Evolutionary conservation across 2,329 filamentous ascomycete genomes (phyloP).

Genomic region (Albophoma yamanashiensis): DNA sequence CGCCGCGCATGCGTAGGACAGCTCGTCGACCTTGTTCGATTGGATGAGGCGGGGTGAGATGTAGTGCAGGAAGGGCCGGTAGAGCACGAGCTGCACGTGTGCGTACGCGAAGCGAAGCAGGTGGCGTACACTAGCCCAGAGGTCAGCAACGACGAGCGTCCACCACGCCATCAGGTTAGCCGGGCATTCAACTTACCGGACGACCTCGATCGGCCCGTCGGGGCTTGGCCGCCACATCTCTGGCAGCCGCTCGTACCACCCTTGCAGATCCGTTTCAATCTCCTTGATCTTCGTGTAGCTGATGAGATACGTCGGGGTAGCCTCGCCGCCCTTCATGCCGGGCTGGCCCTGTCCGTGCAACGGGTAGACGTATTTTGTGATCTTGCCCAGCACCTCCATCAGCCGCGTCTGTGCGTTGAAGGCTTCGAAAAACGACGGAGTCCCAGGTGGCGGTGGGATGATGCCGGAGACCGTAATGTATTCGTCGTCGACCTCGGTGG

Average conservation of each 20-base stretch:
- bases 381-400: conserved; percentile 53
- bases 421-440: conserved; percentile 50
- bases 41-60: conserved; percentile 54
- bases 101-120: conserved; percentile 70
- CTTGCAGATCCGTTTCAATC: conserved; percentile 51
- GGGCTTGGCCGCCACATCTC: conserved; percentile 67
- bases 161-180: not conserved
- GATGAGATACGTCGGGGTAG: conserved; percentile 47
- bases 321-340: conserved; percentile 27
- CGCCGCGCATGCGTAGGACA: conserved; percentile 64
- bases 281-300: conserved; percentile 53
- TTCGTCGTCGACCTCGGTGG: conserved; percentile 55
- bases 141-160: not conserved
- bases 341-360: conserved; percentile 44
- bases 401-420: conserved; percentile 56
- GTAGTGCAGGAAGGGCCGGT: conserved; percentile 76
- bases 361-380: conserved; percentile 56
- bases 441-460: conserved; percentile 40
- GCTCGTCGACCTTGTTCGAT: conserved; percentile 54
- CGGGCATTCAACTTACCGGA: conserved; percentile 47
- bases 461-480: conserved; percentile 52
- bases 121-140: conserved; percentile 48
- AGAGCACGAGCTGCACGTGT: conserved; percentile 73
- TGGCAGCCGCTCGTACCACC: conserved; percentile 59
- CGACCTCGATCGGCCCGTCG: conserved; percentile 62